Conservation (phyloP, 768 basidiomycete species). For the Gautieria morchelliformis region DNA sequence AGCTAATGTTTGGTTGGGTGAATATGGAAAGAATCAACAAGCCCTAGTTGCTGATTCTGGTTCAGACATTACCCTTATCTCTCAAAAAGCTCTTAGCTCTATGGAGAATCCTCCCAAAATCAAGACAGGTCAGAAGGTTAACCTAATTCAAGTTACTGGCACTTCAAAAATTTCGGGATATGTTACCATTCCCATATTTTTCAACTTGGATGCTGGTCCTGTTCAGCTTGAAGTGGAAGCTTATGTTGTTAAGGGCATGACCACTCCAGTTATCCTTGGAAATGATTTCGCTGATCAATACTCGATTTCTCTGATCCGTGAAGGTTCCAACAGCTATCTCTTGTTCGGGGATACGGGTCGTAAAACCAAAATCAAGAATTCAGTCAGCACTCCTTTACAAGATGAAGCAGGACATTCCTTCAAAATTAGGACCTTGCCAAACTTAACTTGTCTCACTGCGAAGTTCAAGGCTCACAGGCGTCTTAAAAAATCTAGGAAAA, state of each 20-base stretch:
- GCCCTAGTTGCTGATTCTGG: slow-evolving; percentile 22
- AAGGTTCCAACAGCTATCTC: slow-evolving; percentile 9
- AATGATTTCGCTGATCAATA: slow-evolving; percentile 25
- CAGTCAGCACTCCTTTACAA: not conserved
- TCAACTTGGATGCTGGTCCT: slow-evolving; percentile 16
- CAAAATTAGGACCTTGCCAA: not conserved
- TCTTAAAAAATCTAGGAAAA: not conserved
- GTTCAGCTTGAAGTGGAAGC: slow-evolving; percentile 20
- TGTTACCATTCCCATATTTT: slow-evolving; percentile 18
- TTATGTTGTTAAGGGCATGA: slow-evolving; percentile 20
- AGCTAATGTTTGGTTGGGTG: slow-evolving; percentile 7
- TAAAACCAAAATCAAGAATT: not conserved
- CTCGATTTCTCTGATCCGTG: slow-evolving; percentile 19
- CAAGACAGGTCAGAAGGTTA: slow-evolving; percentile 20
- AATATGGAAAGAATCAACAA: not conserved
- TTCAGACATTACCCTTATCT: slow-evolving; percentile 29
- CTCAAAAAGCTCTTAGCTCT: slow-evolving; percentile 7
- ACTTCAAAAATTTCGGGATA: slow-evolving; percentile 19
- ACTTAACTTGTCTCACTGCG: not conserved
- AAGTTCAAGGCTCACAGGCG: not conserved
- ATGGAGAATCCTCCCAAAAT: slow-evolving; percentile 12
- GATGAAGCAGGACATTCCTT: not conserved
- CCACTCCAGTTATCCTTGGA: slow-evolving; percentile 16
- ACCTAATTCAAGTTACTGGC: slow-evolving; percentile 25
- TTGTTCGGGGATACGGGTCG: slow-evolving; percentile 11